Base-by-base conservation (phyloP, 2,329 filamentous ascomycete species). In the Chaetomiaceae sp. region DNA sequence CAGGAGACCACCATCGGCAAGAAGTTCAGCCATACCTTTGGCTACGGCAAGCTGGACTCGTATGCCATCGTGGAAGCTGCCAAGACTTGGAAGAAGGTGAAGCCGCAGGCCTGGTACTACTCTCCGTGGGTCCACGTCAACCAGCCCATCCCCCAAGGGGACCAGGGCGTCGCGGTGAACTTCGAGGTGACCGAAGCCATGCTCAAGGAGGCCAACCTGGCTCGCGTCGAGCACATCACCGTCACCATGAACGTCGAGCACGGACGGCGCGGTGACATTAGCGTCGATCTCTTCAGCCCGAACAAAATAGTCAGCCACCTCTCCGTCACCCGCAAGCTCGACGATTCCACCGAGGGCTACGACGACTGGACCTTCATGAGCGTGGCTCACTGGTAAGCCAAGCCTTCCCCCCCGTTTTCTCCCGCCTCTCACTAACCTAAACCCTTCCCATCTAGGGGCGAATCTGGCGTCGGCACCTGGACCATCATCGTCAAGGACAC, bases 361-460 rank as follows among this genome's bases (percentile, higher is more conserved):
- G 73, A 84, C 33, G 89, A 97, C 70, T 99, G 93, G 93, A 97
- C 92, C 0, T 99, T 99, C 63, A 99, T 99, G 93, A 95, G 86
- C 55, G 93, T 99, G 33, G 91, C 85, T 57, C 93, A 99, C 67
- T 99, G 91, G 87, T 90, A 77, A 69, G 84, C 69, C n/a, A n/a
- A n/a, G n/a, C n/a, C 17, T 25, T 37, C 14, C 5, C 41, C 20
- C 46, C 19, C 19, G 19, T 14, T 17, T 12, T 21, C 13, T 20
- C 23, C n/a, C 21, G n/a, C 1, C n/a, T 43, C 14, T 23, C 12
- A 4, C 45, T 44, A 19, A 20, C 46, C 67, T 74, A 65, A 65
- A 74, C 60, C 46, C 48, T 39, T 10, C 7, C 48, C 49, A 38
- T 10, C 7, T 48, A 90, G 87, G 89, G 93, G 93, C 43, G 93